phyloP scores from a whole-genome alignment of 2,329 filamentous ascomycete genomes.

The Scytalidium sp. region DNA sequence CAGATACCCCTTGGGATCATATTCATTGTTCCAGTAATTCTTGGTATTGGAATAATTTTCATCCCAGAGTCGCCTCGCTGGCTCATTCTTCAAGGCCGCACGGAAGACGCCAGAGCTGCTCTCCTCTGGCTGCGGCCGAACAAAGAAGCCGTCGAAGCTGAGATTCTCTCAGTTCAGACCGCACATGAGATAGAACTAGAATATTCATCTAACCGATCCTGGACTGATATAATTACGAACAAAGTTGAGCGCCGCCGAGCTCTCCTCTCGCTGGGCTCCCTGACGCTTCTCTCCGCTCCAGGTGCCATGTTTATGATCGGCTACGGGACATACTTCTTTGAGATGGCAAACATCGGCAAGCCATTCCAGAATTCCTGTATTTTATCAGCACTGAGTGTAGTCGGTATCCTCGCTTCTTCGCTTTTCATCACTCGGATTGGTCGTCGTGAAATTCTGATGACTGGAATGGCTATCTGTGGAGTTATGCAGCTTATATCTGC shows the following conservation, averaged over 20 bases:
- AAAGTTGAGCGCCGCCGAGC: slow-evolving; percentile 50
- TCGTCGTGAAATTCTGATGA: slow-evolving; percentile 50
- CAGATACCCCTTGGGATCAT: slow-evolving; percentile 28
- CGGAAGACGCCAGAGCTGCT: slow-evolving; percentile 25
- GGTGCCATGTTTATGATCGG: slow-evolving; percentile 59
- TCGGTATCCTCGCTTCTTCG: slow-evolving; percentile 51
- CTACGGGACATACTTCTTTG: slow-evolving; percentile 57
- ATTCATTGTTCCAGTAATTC: slow-evolving; percentile 22
- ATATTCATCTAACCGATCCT: no score
- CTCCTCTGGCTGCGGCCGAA: slow-evolving; percentile 26
- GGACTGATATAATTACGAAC: slow-evolving; percentile 48
- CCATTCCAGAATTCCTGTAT: slow-evolving; percentile 57
- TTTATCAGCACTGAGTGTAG: slow-evolving; percentile 48
- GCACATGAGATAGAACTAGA: no score
- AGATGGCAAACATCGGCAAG: slow-evolving; percentile 53
- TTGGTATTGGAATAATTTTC: slow-evolving; percentile 23
- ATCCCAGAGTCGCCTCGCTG: slow-evolving; percentile 28
- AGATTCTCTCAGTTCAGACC: no score
- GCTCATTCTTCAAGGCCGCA: slow-evolving; percentile 18
- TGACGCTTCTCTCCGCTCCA: slow-evolving; percentile 49
- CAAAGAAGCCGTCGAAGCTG: slow-evolving; percentile 30
- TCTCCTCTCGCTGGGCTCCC: slow-evolving; percentile 41
- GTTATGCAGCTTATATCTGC: slow-evolving; percentile 30
- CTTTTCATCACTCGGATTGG: slow-evolving; percentile 50
- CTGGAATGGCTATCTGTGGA: slow-evolving; percentile 35